Percentiles rank a stretch among this genome's conserved stretches.
Evolutionary conservation across 768 basidiomycete genomes (phyloP).

Genomic region (Mycena epipterygia): DNA sequence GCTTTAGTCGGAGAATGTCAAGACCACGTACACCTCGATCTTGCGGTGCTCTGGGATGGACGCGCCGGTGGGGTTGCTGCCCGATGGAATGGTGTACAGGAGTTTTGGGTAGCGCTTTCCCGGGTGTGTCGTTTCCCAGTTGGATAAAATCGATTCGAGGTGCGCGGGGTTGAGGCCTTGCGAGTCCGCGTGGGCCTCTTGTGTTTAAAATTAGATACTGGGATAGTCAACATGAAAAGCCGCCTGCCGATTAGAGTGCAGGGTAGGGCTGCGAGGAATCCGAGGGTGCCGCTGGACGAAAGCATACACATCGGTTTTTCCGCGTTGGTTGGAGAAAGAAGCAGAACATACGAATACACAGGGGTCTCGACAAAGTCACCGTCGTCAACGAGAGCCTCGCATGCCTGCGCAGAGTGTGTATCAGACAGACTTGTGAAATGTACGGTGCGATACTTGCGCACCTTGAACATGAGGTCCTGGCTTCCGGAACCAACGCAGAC

Average conservation of each 20-base stretch:
- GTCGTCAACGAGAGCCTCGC: constrained; percentile 55
- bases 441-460: background rate
- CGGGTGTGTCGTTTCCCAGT: constrained; percentile 63
- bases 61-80: constrained; percentile 51
- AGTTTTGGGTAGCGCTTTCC: constrained; percentile 70
- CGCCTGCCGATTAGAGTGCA: constrained; percentile 42
- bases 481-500: constrained; percentile 60
- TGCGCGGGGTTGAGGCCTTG: constrained; percentile 64
- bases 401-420: constrained; percentile 36
- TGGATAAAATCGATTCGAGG: constrained; percentile 60
- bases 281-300: constrained; percentile 24
- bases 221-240: background rate
- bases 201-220: background rate
- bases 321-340: background rate
- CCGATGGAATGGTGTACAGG: constrained; percentile 73
- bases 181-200: constrained; percentile 73
- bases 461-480: constrained; percentile 64
- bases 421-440: background rate
- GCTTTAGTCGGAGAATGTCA: constrained; percentile 53
- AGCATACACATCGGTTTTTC: background rate
- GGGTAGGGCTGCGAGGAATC: constrained; percentile 30
- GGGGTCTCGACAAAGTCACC: constrained; percentile 64
- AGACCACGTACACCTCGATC: constrained; percentile 27
- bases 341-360: constrained; percentile 42
- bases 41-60: constrained; percentile 35